phyloP scores from a whole-genome alignment of 2,329 filamentous ascomycete species.

The Samsoniella hepiali region DNA sequence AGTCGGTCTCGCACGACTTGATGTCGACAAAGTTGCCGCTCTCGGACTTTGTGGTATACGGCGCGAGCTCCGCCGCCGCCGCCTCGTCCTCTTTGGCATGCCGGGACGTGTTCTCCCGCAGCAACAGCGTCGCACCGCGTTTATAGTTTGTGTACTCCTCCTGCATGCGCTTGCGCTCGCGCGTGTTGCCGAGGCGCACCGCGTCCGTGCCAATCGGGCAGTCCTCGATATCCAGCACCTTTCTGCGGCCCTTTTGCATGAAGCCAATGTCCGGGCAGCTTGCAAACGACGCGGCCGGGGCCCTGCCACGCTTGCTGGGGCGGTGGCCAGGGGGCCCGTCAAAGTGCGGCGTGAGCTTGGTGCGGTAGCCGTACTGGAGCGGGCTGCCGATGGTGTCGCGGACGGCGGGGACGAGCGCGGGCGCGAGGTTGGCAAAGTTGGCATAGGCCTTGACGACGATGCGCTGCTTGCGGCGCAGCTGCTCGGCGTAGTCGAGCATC shows the following conservation, averaged over 20 bases:
- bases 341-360: conserved; percentile 96
- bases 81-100: conserved; percentile 47
- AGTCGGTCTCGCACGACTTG: conserved; percentile 87
- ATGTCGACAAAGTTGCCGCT: conserved; percentile 61
- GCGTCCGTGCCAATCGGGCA: conserved; percentile 92
- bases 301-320: conserved; percentile 42
- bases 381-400: conserved; percentile 87
- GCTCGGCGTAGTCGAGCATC: conserved; percentile 86
- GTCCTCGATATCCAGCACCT: conserved; percentile 91
- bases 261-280: conserved; percentile 81
- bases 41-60: conserved; percentile 46
- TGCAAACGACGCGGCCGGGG: conserved; percentile 44
- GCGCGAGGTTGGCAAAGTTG: conserved; percentile 78
- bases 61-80: conserved; percentile 27
- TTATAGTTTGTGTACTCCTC: conserved; percentile 68
- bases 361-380: conserved; percentile 88
- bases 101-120: conserved; percentile 80
- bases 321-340: conserved; percentile 65
- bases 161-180: conserved; percentile 73
- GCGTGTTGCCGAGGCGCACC: conserved; percentile 73
- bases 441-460: conserved; percentile 88
- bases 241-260: conserved; percentile 76
- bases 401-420: conserved; percentile 70
- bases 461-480: conserved; percentile 77
- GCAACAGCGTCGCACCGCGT: conserved; percentile 80